Evolutionary conservation across 2,329 filamentous ascomycete species (phyloP).

Genomic region (Ophiobolus disseminans): DNA sequence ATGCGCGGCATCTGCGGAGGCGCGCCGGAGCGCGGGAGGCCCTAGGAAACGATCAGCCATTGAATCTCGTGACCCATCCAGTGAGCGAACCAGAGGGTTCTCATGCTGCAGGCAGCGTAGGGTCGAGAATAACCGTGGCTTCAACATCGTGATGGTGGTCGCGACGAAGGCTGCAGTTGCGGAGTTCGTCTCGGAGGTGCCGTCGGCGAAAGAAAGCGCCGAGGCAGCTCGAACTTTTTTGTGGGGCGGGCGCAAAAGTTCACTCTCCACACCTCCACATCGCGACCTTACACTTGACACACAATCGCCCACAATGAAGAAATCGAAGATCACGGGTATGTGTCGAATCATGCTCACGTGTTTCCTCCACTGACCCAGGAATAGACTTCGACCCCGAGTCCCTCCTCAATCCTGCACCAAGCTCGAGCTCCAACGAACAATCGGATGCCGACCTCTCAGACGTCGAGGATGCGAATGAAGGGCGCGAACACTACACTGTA

Average conservation of each 20-base stretch:
- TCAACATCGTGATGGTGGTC: conserved; percentile 45
- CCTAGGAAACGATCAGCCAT: conserved; percentile 59
- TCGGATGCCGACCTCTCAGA: conserved; percentile 56
- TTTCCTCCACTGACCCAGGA: neutral
- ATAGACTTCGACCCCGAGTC: conserved; percentile 84
- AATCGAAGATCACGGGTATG: conserved; percentile 41
- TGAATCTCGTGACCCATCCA: neutral
- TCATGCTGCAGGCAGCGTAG: conserved; percentile 70
- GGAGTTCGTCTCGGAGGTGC: conserved; percentile 35
- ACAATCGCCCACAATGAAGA: conserved; percentile 31
- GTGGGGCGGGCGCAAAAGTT: conserved; percentile 32
- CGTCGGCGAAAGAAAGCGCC: conserved; percentile 21
- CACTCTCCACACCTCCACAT: conserved; percentile 18
- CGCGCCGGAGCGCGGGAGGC: conserved; percentile 76
- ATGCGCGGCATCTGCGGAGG: conserved; percentile 73
- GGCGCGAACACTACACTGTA: conserved; percentile 84
- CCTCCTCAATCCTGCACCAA: conserved; percentile 62
- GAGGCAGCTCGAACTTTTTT: conserved; percentile 37
- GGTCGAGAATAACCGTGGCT: conserved; percentile 63
- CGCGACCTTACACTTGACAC: conserved; percentile 4
- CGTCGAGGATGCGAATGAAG: conserved; percentile 59
- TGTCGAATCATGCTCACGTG: accelerated
- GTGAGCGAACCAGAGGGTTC: conserved; percentile 76
- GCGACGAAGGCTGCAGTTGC: conserved; percentile 15
- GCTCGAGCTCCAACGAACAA: conserved; percentile 64